Conservation (phyloP, 495 filamentous ascomycete species). For the Lophium mytilinum region DNA sequence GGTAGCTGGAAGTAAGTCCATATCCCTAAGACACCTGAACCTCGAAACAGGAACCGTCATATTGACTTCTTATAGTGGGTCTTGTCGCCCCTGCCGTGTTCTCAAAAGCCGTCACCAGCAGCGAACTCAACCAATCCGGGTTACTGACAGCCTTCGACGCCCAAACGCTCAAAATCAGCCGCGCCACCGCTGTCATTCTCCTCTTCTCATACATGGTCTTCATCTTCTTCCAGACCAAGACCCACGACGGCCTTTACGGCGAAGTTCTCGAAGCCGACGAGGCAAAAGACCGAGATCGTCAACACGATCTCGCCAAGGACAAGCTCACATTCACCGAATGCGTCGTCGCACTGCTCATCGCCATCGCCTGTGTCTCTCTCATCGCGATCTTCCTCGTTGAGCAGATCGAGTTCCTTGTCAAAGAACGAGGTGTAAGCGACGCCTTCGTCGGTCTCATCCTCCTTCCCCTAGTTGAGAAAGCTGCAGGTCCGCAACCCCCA, state of each 20-base stretch:
- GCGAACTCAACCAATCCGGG: slow-evolving; percentile 25
- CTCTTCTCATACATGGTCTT: slow-evolving; percentile 70
- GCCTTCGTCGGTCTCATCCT: slow-evolving; percentile 43
- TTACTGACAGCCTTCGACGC: slow-evolving; percentile 28
- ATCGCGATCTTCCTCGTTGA: slow-evolving; percentile 76
- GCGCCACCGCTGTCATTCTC: slow-evolving; percentile 68
- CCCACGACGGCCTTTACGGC: slow-evolving; percentile 74
- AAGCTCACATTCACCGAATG: slow-evolving; percentile 79
- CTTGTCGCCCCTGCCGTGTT: slow-evolving; percentile 79
- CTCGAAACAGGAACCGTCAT: too few species aligned
- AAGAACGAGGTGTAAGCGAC: slow-evolving; percentile 56
- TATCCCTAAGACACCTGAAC: background rate
- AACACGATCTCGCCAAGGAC: slow-evolving; percentile 51
- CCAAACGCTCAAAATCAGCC: slow-evolving; percentile 59
- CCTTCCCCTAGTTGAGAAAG: slow-evolving; percentile 82
- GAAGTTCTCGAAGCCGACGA: slow-evolving; percentile 65
- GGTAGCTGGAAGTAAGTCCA: slow-evolving; percentile 48
- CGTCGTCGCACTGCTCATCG: slow-evolving; percentile 55
- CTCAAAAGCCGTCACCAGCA: slow-evolving; percentile 47
- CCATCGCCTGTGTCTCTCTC: slow-evolving; percentile 67
- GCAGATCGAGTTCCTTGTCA: slow-evolving; percentile 68
- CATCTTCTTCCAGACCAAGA: slow-evolving; percentile 71
- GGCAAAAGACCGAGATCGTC: slow-evolving; percentile 56
- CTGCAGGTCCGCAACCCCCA: slow-evolving; percentile 39
- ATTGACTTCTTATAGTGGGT: slow-evolving; percentile 40